A percentile compares a stretch with the other conserved stretches of the same genome.
phyloP scores from a whole-genome alignment of 2,329 filamentous ascomycete species.

The Fusarium tricinctum region DNA sequence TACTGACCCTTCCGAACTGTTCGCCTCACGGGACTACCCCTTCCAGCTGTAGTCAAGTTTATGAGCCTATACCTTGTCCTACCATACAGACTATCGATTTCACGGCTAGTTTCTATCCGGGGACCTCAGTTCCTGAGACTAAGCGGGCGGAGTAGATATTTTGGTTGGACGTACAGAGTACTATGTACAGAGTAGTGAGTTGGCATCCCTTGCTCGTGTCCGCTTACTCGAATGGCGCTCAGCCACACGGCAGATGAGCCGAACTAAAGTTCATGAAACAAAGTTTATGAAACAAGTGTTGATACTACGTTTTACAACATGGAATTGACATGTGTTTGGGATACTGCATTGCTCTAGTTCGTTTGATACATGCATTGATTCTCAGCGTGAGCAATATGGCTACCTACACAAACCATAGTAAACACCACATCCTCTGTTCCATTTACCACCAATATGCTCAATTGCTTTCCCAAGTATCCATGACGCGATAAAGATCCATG shows the following conservation, averaged over 20 bases:
- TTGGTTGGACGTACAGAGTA: background rate
- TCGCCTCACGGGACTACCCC: background rate
- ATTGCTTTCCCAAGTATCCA: background rate
- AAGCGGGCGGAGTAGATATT: conserved; percentile 20
- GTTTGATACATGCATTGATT: background rate
- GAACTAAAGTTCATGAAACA: conserved; percentile 8
- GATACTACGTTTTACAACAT: background rate
- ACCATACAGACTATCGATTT: background rate
- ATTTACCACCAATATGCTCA: background rate
- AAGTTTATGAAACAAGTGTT: conserved; percentile 5
- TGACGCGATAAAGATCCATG: conserved; percentile 11
- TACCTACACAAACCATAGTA: no score
- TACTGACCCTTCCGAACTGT: conserved; percentile 1
- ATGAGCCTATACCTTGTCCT: conserved; percentile 36
- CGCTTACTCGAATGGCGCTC: conserved; percentile 13
- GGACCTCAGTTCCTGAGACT: conserved; percentile 9
- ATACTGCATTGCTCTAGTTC: background rate
- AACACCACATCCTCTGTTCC: background rate
- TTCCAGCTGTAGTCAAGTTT: conserved; percentile 5
- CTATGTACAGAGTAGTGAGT: no score
- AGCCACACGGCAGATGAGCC: conserved; percentile 32
- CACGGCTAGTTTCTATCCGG: background rate
- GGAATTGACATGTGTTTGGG: background rate
- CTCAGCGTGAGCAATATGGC: background rate
- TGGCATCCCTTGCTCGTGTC: background rate